Evolutionary conservation across 208 protist genomes (phyloP).

Genomic region (Crithidia thermophila): DNA sequence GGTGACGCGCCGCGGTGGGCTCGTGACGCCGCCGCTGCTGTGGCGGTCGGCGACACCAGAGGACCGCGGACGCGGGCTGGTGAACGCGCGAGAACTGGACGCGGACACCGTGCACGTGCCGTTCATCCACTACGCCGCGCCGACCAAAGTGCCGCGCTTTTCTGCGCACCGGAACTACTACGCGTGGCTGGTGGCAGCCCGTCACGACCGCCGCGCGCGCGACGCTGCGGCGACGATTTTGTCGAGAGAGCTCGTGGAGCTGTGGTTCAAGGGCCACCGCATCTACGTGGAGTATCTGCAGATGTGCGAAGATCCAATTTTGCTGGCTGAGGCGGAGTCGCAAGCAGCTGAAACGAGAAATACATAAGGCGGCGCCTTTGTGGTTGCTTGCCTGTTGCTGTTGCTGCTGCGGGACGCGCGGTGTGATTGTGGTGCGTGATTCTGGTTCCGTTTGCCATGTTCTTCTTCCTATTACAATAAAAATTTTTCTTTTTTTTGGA

Average conservation of each 20-base stretch:
- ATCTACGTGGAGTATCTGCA: constrained; percentile 19
- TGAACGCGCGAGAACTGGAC: constrained; percentile 7
- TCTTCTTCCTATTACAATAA: no score
- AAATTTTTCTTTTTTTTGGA: no score
- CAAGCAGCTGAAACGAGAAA: background rate
- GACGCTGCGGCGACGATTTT: constrained; percentile 11
- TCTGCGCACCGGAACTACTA: constrained; percentile 22
- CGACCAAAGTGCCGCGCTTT: constrained; percentile 27
- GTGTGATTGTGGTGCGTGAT: no score
- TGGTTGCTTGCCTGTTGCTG: no score
- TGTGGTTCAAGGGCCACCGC: constrained; percentile 25
- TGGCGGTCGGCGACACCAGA: constrained; percentile 29
- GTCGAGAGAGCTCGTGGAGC: constrained; percentile 31
- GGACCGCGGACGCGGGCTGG: constrained; percentile 9
- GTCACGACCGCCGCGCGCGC: constrained; percentile 27
- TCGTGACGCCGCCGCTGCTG: constrained; percentile 30
- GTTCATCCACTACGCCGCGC: constrained; percentile 35
- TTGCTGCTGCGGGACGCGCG: no score
- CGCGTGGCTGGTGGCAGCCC: constrained; percentile 34
- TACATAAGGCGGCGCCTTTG: no score
- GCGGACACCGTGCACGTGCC: constrained; percentile 20
- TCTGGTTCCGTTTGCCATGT: no score
- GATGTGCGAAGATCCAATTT: constrained; percentile 32
- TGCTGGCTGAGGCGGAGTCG: background rate
- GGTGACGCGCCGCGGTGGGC: constrained; percentile 16